Base-by-base conservation (phyloP, 2,329 filamentous ascomycete genomes). In the Epichloe baconii region DNA sequence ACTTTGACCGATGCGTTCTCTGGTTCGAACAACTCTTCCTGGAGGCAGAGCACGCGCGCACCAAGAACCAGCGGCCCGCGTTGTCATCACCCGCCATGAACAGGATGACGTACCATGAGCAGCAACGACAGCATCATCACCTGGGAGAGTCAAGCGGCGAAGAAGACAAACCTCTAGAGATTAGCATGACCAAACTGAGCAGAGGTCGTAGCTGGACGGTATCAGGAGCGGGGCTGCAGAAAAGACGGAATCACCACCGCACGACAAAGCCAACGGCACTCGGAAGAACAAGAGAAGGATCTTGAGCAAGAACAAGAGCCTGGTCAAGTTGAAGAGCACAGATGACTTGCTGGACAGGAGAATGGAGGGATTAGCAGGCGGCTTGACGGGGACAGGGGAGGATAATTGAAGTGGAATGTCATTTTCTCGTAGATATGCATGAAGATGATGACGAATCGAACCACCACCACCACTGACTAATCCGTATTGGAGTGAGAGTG, bases 21-120 rank as follows among this genome's bases (percentile, higher is more conserved):
- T 97, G 91, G 91, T 89, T 96, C 58, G 76, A 83, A 45, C 82
- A 89, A 31, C 76, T 89, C 0, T 91, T 95, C 47, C 68, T 68
- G 51, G 72, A 67, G 37, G 79, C 72, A 3, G 73, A 77, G 19
- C 45, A 67, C 61, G 48, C 67, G 65, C 57, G 66, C 57, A 52
- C 59, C 62, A 53, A 58, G 53, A 44, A 59, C 4, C 47, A 50
- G 35, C 43, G 44, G 14, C 54, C 48, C n/a, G 35, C 40, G 42
- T 31, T 14, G 14, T 23, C 47, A 40, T 37, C 41, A 8, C 11
- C 52, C 11, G 35, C 37, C 12, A 35, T 19, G 35, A 46, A 41
- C 10, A 45, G 31, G 35, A 43, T 45, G 37, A 19, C 44, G 14
- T 26, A 51, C 19, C 42, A 52, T 31, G 40, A 49, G 52, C 40